phyloP scores from a whole-genome alignment of 2,329 filamentous ascomycete genomes.

The Penicillium sclerotiorum region DNA sequence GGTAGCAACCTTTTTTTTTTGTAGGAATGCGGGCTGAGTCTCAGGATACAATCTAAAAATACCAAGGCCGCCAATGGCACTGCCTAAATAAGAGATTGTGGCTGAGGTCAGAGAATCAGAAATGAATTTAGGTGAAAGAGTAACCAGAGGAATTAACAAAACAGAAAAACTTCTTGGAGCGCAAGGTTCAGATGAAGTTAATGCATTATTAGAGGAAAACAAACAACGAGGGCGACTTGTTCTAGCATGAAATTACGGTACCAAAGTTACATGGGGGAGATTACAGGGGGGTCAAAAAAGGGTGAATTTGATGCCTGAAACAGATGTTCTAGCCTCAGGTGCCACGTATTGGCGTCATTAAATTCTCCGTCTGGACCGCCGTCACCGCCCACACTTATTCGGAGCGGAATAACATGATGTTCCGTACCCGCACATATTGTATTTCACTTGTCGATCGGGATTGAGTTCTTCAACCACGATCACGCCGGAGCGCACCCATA shows the following conservation, averaged over 20 bases:
- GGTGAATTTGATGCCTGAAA: neutral
- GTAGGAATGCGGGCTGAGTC: conserved; percentile 25
- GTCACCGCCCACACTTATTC: neutral
- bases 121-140: neutral
- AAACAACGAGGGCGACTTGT: no score
- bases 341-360: neutral
- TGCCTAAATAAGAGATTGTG: conserved; percentile 9
- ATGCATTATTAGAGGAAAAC: no score
- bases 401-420: conserved; percentile 8
- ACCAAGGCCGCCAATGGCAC: conserved; percentile 16
- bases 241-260: neutral
- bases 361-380: neutral
- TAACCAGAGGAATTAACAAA: neutral
- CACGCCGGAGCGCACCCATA: conserved; percentile 39
- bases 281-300: conserved; percentile 3
- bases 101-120: conserved; percentile 2
- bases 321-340: conserved; percentile 4
- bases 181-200: neutral
- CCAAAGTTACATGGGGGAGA: conserved; percentile 1
- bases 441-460: conserved; percentile 4
- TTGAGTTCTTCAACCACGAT: conserved; percentile 11
- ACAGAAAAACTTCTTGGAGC: neutral
- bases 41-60: conserved; percentile 25
- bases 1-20: conserved; percentile 17
- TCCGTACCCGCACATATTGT: conserved; percentile 10